Evolutionary conservation across 2,329 filamentous ascomycete genomes (phyloP).

Genomic region (Colletotrichum lupini): DNA sequence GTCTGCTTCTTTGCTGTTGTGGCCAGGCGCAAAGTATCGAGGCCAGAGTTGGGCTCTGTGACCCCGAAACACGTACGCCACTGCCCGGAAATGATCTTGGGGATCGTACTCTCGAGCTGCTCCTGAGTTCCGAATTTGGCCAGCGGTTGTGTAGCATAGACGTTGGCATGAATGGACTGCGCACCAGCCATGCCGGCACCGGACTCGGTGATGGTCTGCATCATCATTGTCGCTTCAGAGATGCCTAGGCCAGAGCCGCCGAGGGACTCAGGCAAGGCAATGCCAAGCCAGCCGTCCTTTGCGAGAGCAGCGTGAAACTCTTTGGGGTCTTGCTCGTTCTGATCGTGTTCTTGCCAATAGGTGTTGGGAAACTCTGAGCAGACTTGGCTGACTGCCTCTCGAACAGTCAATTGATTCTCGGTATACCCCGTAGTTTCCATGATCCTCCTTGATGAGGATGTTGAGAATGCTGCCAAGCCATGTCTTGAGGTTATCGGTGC

Average conservation of each 20-base stretch:
- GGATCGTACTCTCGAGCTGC: constrained; percentile 73
- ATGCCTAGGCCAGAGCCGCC: constrained; percentile 83
- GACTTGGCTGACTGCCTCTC: constrained; percentile 75
- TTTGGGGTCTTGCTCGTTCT: constrained; percentile 75
- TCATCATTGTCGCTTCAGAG: constrained; percentile 86
- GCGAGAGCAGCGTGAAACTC: constrained; percentile 82
- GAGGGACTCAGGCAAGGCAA: constrained; percentile 78
- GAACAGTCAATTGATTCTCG: constrained; percentile 77
- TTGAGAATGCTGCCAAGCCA: constrained; percentile 46
- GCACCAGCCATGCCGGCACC: constrained; percentile 83
- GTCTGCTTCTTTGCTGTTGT: constrained; percentile 68
- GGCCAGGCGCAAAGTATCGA: constrained; percentile 79
- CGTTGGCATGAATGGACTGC: constrained; percentile 72
- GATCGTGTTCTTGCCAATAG: constrained; percentile 82
- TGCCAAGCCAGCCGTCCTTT: constrained; percentile 83
- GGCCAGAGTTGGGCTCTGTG: constrained; percentile 84
- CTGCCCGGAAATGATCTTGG: constrained; percentile 77
- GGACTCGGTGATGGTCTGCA: constrained; percentile 83
- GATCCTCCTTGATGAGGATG: constrained; percentile 51
- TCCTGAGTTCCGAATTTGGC: constrained; percentile 76
- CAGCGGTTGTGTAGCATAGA: constrained; percentile 81
- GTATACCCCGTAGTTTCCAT: constrained; percentile 82
- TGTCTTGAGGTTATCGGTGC: neutral
- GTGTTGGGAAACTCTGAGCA: constrained; percentile 78
- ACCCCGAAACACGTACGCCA: constrained; percentile 84